Evolutionary conservation across 2,329 filamentous ascomycete genomes (phyloP).

Genomic region (Pseudogymnoascus sp.): DNA sequence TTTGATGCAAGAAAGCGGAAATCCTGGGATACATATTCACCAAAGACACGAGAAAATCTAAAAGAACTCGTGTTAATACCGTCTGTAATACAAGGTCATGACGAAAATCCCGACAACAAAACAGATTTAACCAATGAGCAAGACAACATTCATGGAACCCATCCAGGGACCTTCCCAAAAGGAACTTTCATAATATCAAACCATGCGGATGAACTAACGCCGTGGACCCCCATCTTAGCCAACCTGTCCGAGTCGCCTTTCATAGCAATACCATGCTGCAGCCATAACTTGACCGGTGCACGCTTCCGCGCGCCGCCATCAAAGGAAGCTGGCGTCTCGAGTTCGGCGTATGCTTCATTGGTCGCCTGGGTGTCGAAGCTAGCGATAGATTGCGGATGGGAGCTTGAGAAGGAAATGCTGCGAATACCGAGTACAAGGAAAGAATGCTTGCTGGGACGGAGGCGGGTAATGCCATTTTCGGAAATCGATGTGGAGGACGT

Average conservation of each 20-base stretch:
- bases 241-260: slow-evolving; percentile 71
- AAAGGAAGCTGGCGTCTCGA: slow-evolving; percentile 28
- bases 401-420: slow-evolving; percentile 75
- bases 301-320: slow-evolving; percentile 62
- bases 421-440: slow-evolving; percentile 91
- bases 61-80: slow-evolving; percentile 58
- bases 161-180: slow-evolving; percentile 60
- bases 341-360: slow-evolving; percentile 76
- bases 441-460: slow-evolving; percentile 68
- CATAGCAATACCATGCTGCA: slow-evolving; percentile 92
- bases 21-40: slow-evolving; percentile 71
- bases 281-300: slow-evolving; percentile 73
- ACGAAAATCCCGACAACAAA: neutral
- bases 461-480: slow-evolving; percentile 21
- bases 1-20: slow-evolving; percentile 85
- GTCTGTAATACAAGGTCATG: slow-evolving; percentile 22
- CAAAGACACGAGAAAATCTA: slow-evolving; percentile 42
- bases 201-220: slow-evolving; percentile 91
- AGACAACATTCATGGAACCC: slow-evolving; percentile 40
- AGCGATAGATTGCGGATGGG: slow-evolving; percentile 65
- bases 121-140: neutral
- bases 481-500: slow-evolving; percentile 40
- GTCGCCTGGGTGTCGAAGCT: slow-evolving; percentile 71
- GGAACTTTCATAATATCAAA: slow-evolving; percentile 94
- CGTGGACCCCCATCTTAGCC: slow-evolving; percentile 89